These are phyloP conservation scores for Aotearoamyces nothofagi DNA, from an alignment of 2,329 filamentous ascomycete species.

Conservation along the genomic window DNA sequence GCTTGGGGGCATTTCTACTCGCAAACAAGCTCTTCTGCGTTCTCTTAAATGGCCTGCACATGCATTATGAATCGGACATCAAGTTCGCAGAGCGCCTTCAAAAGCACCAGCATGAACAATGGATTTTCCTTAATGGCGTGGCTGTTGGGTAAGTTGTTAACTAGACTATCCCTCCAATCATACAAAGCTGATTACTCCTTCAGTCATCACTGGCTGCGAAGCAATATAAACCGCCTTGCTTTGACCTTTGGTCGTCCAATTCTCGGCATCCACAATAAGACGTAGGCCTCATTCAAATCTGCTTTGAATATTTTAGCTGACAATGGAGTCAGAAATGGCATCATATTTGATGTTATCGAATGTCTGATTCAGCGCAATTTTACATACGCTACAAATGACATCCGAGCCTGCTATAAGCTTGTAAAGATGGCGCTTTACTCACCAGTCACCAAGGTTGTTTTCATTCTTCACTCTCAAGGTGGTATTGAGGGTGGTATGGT, in stretches of 20 bases:
- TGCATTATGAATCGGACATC: constrained; percentile 34
- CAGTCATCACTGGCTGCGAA: constrained; percentile 50
- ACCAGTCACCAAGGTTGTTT: constrained; percentile 51
- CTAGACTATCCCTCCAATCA: neutral
- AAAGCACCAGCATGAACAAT: constrained; percentile 36
- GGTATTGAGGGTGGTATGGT: constrained; percentile 59
- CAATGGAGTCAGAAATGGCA: constrained; percentile 29
- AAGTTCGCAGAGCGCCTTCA: constrained; percentile 32
- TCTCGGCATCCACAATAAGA: constrained; percentile 61
- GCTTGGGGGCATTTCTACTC: constrained; percentile 29
- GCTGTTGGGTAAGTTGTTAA: constrained; percentile 34
- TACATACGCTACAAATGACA: constrained; percentile 53
- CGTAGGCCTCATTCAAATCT: constrained; percentile 22
- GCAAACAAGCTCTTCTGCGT: constrained; percentile 36
- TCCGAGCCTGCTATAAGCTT: constrained; percentile 43
- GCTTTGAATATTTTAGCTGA: constrained; percentile 4
- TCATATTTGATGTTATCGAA: constrained; percentile 64
- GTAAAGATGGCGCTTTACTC: constrained; percentile 51
- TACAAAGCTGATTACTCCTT: constrained; percentile 4
- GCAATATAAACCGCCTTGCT: constrained; percentile 55
- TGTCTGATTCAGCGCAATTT: constrained; percentile 66
- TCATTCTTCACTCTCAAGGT: constrained; percentile 66
- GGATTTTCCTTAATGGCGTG: constrained; percentile 71
- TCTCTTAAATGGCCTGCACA: constrained; percentile 34
- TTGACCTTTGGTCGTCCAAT: constrained; percentile 58